These are phyloP conservation scores for Trichoderma erinaceum DNA, from an alignment of 495 filamentous ascomycete species.

Conservation along the genomic window DNA sequence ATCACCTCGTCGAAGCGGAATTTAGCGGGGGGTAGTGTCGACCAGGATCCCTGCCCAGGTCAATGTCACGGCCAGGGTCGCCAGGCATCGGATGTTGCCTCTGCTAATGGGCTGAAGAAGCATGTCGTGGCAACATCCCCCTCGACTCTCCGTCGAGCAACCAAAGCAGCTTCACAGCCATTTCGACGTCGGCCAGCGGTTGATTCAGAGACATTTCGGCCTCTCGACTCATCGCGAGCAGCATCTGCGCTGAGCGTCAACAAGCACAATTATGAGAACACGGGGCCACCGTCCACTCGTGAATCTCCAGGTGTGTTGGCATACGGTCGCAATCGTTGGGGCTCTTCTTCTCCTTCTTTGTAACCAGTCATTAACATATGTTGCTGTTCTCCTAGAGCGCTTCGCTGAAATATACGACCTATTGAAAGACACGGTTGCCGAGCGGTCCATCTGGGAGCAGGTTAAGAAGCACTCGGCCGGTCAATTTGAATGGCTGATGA, in stretches of 20 bases:
- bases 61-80: slow-evolving; percentile 4
- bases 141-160: neutral
- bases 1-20: neutral
- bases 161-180: neutral
- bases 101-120: neutral
- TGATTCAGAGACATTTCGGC: slow-evolving; percentile 6
- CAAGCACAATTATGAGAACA: slow-evolving; percentile 9
- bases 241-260: neutral
- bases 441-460: slow-evolving; percentile 18
- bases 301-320: slow-evolving; percentile 6
- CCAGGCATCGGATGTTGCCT: slow-evolving; percentile 1
- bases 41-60: slow-evolving; percentile 5
- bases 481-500: slow-evolving; percentile 44
- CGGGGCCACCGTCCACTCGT: neutral
- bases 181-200: slow-evolving; percentile 5
- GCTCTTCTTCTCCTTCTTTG: neutral
- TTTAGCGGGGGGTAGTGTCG: slow-evolving; percentile 3
- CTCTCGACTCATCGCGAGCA: neutral
- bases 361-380: neutral
- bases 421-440: slow-evolving; percentile 8
- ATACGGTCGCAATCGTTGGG: neutral
- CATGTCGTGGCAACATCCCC: neutral
- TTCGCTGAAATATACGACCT: slow-evolving; percentile 6
- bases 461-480: slow-evolving; percentile 43
- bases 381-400: neutral